A percentile compares a stretch with the other conserved stretches of the same genome.
These are phyloP conservation scores for Rhodotorula sp. DNA, from an alignment of 1,284 basidiomycete species.

Conservation along the genomic window DNA sequence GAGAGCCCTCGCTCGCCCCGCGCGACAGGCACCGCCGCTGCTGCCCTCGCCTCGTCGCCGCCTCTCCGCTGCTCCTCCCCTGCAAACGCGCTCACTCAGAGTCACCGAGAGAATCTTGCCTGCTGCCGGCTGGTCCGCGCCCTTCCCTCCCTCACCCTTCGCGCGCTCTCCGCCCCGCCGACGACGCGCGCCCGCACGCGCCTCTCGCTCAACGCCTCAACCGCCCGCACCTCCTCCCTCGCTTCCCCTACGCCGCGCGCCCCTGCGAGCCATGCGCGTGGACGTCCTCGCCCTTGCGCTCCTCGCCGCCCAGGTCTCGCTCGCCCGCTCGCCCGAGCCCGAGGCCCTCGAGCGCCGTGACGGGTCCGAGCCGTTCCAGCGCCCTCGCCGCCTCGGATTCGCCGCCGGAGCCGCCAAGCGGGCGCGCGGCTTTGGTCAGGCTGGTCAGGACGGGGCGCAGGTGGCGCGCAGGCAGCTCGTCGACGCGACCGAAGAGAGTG, in stretches of 20 bases:
- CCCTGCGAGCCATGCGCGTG: background rate
- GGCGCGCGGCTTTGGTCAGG: slow-evolving; percentile 1
- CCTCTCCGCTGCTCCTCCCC: background rate
- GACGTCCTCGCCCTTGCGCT: background rate
- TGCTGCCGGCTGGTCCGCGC: background rate
- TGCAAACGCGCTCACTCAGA: background rate
- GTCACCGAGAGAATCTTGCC: background rate
- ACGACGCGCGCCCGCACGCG: background rate
- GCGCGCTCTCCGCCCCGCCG: background rate
- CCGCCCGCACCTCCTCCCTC: background rate
- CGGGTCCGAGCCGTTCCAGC: background rate
- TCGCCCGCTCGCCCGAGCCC: background rate
- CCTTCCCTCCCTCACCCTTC: background rate
- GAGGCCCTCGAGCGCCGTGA: background rate
- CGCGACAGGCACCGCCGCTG: no score
- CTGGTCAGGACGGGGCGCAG: background rate
- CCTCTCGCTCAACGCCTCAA: background rate
- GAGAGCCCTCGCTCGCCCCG: no score
- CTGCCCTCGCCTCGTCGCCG: background rate
- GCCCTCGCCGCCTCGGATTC: slow-evolving; percentile 8
- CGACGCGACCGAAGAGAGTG: background rate
- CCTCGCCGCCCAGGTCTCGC: background rate
- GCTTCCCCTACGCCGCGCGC: background rate
- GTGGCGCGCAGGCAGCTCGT: background rate
- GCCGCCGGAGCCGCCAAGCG: slow-evolving; percentile 3